phyloP scores from a whole-genome alignment of 2,329 filamentous ascomycete species.

The Zalaria sp. region DNA sequence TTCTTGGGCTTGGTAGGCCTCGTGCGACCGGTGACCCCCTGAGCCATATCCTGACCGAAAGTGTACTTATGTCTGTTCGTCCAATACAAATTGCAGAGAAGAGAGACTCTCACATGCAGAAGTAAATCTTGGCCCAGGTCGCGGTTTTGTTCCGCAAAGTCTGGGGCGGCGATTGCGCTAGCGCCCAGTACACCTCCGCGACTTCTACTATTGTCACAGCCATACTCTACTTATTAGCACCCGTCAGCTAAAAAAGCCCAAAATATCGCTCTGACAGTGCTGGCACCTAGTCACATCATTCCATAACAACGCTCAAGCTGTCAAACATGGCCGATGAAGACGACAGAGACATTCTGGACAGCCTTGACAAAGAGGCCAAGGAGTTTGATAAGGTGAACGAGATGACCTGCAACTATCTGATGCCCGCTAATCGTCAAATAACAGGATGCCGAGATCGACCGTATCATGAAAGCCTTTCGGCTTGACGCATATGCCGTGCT shows the following conservation, averaged over 20 bases:
- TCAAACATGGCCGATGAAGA: conserved; percentile 38
- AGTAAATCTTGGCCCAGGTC: not conserved
- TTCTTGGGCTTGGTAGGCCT: conserved; percentile 41
- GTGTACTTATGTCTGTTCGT: not conserved
- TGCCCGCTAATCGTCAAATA: not conserved
- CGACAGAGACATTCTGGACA: conserved; percentile 64
- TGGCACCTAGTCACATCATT: no score
- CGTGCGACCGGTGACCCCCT: conserved; percentile 21
- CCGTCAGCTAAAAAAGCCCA: no score
- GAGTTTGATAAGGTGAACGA: conserved; percentile 69
- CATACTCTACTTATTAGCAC: no score
- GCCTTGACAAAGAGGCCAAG: conserved; percentile 70
- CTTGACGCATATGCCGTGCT: conserved; percentile 82
- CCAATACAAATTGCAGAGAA: not conserved
- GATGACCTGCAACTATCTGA: not conserved
- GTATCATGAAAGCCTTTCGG: conserved; percentile 81
- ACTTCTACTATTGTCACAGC: no score
- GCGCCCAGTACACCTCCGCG: no score
- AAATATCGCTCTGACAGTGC: no score
- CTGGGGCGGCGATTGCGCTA: no score
- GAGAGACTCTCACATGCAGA: not conserved
- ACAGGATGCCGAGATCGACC: conserved; percentile 88
- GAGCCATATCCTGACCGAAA: conserved; percentile 1
- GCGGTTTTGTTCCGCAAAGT: no score
- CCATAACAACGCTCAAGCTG: not conserved